These are phyloP conservation scores for Dioscorea cayenensis DNA, from an alignment of 116 monocot genomes.

Conservation along the genomic window DNA sequence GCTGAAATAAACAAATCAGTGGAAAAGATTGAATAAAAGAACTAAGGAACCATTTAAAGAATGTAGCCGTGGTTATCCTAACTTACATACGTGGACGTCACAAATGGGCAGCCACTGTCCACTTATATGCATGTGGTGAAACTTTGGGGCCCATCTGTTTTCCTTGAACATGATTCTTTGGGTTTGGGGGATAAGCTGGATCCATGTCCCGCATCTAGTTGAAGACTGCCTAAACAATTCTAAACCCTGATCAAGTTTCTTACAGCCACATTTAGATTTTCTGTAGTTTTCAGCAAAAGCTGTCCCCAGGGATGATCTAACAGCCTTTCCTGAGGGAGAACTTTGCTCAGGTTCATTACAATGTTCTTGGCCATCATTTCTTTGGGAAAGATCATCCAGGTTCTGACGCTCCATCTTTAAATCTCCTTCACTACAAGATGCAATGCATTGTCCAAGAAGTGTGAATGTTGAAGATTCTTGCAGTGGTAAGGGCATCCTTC, in stretches of 20 bases:
- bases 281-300: background rate
- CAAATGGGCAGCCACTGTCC: slow-evolving; percentile 20
- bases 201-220: slow-evolving; percentile 42
- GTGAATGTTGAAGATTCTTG: slow-evolving; percentile 41
- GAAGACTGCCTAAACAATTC: slow-evolving; percentile 22
- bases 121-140: slow-evolving; percentile 55
- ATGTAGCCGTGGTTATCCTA: background rate
- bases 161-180: slow-evolving; percentile 14
- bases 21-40: background rate
- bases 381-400: background rate
- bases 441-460: slow-evolving; percentile 42
- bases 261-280: slow-evolving; percentile 33
- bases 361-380: background rate
- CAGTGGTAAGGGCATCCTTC: slow-evolving; percentile 42
- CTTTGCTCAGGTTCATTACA: slow-evolving; percentile 9
- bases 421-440: slow-evolving; percentile 6
- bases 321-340: background rate
- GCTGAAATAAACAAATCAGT: slow-evolving; percentile 30
- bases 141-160: slow-evolving; percentile 43
- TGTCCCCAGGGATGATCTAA: slow-evolving; percentile 2
- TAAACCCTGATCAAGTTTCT: slow-evolving; percentile 14
- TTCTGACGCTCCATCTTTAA: background rate
- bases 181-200: slow-evolving; percentile 25
- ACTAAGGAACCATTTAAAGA: slow-evolving; percentile 2
- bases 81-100: slow-evolving; percentile 94